Evolutionary conservation across 1,139 yeast genomes (phyloP), one percentile per base, ranked within the genome.

Genomic region (Pneumocystis sp.): DNA sequence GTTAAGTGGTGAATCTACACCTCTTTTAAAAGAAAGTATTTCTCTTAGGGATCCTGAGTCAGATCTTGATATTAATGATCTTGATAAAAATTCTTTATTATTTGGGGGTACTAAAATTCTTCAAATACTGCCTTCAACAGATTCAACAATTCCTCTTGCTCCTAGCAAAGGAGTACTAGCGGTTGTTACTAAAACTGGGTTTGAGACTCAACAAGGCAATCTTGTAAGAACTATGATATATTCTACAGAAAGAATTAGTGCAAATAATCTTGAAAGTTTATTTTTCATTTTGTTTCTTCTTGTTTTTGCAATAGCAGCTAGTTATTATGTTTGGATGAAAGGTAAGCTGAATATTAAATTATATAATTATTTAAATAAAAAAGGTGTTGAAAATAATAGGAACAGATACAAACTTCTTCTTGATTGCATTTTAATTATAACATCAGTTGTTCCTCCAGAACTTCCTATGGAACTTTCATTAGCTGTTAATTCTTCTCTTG

Each of bases 381-480:
- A 59, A 59, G 98, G 99, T 77, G 87, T 96, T 57, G 85, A 82
- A 76, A 86, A 89, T 89, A 97, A 96, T 72, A 87, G 98, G 78
- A 84, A 89, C 72, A 96, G 93, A 76, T 88, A 96, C 66, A 93
- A 93, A 78, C 83, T 93, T 74, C 86, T 93, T 71, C 82, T 93
- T 74, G 97, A 93, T 77, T 95, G 98, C 85, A 87, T 93, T 70
- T 83, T 93, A 74, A 95, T 93, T 72, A 83, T 93, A 71, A 93
- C 99, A 29, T 91, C 97, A 63, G 99, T 93, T 70, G 99, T 93
- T 61, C 99, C 99, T 61, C 98, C 99, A 64, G 99, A 93, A 78
- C 82, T 93, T 71, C 99, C 99, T 65, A 95, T 93, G 98, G 98
- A 93, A 79, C 83, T 93, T 72, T 93, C 98, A 40, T 87, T 93